A percentile compares a stretch with the other conserved stretches of the same genome.
These are phyloP conservation scores for Cardamine resedifolia DNA, from an alignment of 345 rosid genomes.

Conservation along the genomic window DNA sequence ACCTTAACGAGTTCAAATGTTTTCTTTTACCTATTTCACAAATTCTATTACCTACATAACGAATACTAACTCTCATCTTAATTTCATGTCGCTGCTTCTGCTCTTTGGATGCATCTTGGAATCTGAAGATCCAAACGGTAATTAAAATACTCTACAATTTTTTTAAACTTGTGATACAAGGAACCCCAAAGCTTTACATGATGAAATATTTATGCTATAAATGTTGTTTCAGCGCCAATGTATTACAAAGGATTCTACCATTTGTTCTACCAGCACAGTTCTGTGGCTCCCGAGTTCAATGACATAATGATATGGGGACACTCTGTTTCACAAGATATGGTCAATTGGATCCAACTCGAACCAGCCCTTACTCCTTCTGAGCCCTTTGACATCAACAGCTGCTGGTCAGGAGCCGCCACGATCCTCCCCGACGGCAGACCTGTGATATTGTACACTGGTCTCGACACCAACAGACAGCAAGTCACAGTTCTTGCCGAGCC, in stretches of 20 bases:
- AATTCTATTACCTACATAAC: not conserved
- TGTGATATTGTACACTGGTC: conserved; percentile 62
- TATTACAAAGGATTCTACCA: conserved; percentile 62
- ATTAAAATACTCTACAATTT: not conserved
- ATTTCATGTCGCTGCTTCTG: not conserved
- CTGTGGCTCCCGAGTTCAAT: conserved; percentile 53
- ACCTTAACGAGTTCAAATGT: not conserved
- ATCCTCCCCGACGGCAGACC: conserved; percentile 59
- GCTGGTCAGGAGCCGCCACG: conserved; percentile 76
- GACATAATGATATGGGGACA: conserved; percentile 61
- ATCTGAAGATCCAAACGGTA: conserved; percentile 31
- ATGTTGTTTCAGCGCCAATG: conserved; percentile 60
- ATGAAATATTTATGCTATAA: conserved; percentile 9
- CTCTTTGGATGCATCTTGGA: conserved; percentile 9
- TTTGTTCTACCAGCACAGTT: conserved; percentile 53
- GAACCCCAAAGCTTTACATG: not conserved
- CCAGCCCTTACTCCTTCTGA: conserved; percentile 58
- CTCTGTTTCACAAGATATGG: conserved; percentile 63
- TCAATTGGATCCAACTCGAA: conserved; percentile 63
- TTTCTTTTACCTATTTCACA: not conserved
- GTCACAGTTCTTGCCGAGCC: conserved; percentile 70
- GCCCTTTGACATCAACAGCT: conserved; percentile 56
- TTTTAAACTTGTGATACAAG: not conserved
- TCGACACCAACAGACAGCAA: conserved; percentile 36
- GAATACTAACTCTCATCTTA: not conserved